phyloP scores from a whole-genome alignment of 257 asterid genomes.

The Solanum arcanum region DNA sequence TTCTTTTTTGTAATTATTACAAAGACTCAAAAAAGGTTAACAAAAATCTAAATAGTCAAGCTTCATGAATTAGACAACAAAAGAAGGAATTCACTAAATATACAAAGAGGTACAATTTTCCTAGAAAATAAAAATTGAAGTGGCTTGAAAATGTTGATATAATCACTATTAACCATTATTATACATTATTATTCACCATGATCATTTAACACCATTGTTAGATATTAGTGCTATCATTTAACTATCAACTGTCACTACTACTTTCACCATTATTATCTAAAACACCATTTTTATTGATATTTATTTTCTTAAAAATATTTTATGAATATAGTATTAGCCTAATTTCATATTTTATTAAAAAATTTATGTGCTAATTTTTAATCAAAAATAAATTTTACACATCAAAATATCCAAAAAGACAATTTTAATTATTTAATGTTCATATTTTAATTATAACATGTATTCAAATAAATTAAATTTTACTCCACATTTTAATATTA shows the following conservation, averaged over 20 bases:
- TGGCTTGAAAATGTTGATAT: not conserved
- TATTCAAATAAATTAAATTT: not conserved
- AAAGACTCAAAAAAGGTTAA: not conserved
- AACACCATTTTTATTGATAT: too few relatives aligned
- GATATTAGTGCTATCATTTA: not conserved
- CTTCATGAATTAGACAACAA: too few relatives aligned
- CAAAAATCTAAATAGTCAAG: not conserved
- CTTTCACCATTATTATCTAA: not conserved
- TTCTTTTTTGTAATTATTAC: too few relatives aligned
- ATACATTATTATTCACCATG: too few relatives aligned
- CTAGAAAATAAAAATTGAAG: not conserved
- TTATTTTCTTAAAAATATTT: not conserved
- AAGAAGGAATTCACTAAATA: not conserved
- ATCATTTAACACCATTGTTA: not conserved
- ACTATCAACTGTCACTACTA: not conserved
- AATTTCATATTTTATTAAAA: not conserved
- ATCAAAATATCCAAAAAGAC: not conserved
- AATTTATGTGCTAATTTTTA: not conserved
- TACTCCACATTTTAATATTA: not conserved
- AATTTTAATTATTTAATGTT: not conserved
- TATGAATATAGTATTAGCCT: not conserved
- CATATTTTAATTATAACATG: not conserved
- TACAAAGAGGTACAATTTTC: not conserved
- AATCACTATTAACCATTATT: not conserved
- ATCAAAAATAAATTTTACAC: not conserved